phyloP scores from a whole-genome alignment of 495 filamentous ascomycete genomes.

The Trichocladium antarcticum region DNA sequence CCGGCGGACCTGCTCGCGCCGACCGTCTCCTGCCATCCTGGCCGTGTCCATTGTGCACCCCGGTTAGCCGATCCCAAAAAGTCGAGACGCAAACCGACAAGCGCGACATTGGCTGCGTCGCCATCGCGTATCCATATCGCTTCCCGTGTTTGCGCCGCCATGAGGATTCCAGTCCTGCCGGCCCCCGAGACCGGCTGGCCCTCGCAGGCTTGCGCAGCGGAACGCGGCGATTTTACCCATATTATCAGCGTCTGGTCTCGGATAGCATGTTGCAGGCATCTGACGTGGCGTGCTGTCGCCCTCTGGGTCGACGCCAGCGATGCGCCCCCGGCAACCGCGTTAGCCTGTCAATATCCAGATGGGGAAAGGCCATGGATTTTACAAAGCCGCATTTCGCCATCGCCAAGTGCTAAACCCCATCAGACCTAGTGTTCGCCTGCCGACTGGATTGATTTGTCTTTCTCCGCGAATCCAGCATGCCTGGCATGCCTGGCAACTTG shows the following conservation, averaged over 20 bases:
- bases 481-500: too few species aligned
- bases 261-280: neutral
- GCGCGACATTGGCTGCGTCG: too few species aligned
- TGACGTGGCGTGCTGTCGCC: slow-evolving; percentile 7
- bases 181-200: neutral
- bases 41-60: too few species aligned
- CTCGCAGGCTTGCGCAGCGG: neutral
- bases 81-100: too few species aligned
- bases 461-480: neutral
- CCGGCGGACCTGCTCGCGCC: neutral
- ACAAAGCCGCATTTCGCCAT: slow-evolving; percentile 1
- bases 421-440: neutral
- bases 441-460: neutral
- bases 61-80: too few species aligned
- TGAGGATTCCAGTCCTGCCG: too few species aligned
- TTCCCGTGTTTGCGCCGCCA: too few species aligned
- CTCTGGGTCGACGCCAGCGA: neutral
- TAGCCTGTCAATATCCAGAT: slow-evolving; percentile 4
- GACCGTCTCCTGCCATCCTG: too few species aligned
- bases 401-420: neutral
- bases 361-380: slow-evolving; percentile 1
- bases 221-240: neutral
- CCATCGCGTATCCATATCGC: too few species aligned
- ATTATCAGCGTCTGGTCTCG: neutral
- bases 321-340: slow-evolving; percentile 3